Evolutionary conservation across 148 eudicot genomes (phyloP), one percentile per base, ranked within the genome.

Genomic region (Agrostemma githago): DNA sequence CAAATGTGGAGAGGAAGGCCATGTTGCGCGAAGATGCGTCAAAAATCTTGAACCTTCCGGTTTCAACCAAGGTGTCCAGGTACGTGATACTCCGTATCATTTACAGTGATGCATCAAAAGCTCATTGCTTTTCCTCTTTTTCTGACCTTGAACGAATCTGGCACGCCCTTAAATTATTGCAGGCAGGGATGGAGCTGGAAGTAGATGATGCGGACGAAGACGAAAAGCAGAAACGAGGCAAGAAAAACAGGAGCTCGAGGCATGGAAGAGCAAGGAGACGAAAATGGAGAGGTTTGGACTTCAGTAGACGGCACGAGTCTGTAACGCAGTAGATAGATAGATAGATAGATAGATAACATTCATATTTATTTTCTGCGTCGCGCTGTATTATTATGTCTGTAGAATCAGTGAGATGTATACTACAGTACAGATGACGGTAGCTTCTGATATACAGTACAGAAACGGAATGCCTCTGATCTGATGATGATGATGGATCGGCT

Each of bases 1-100:
- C 78, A 81, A 74, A 37, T 81, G 81, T 65, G 78, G 80, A 74
- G 80, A 77, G 42, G 75, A 48, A 63, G 81, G 77, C 34, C 84
- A 81, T 77, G 74, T 51, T 63, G 81, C 80, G 5, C 65, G 84
- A 43, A 74, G 74, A 8, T 81, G 84, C 80, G 9, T 42, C 39
- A 54, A 46, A 58, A 66, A 15, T 44, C 12, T 37, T 14, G 44
- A 58, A 59, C 67, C 51, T 62, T 66, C 78, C 41, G 48, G 43
- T 17, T 21, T 57, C 42, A 37, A 12, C 21, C 57, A 67, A 67
- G 57, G n/a, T 57, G 56, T 14, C 59, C 78, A 68, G 78, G 78
- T 76, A 26, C 21, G 58, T 43, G 20, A 59, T 40, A 26, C 20
- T 42, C 26, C 20, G 43, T 40, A 34, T 74, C 57, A 19, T 42